Evolutionary conservation across 257 asterid genomes (phyloP).

Genomic region (Fraxinus pennsylvanica): DNA sequence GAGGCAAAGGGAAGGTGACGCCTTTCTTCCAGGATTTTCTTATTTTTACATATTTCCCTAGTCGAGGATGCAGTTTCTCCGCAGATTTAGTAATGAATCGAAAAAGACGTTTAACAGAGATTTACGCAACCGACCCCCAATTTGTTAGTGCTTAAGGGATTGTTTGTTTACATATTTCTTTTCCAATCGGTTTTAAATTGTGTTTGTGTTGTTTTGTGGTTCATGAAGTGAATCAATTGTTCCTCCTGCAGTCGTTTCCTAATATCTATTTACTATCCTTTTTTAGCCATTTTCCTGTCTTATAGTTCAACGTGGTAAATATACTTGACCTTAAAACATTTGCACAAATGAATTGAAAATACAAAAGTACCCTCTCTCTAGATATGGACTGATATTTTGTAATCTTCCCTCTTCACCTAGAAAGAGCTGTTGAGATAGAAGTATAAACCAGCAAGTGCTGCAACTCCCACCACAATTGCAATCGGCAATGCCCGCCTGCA

Average conservation of each 20-base stretch:
- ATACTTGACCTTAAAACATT: neutral
- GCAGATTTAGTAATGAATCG: neutral
- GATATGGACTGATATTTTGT: neutral
- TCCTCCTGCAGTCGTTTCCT: neutral
- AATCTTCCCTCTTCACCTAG: constrained; percentile 23
- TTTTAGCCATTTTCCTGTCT: neutral
- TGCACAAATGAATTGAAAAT: constrained; percentile 1
- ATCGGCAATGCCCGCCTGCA: constrained; percentile 82
- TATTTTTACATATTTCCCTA: neutral
- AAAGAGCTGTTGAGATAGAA: constrained; percentile 65
- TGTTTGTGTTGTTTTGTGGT: neutral
- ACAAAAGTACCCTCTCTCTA: neutral
- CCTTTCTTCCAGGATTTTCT: constrained; percentile 58
- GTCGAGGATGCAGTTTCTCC: neutral
- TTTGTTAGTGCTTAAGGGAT: neutral
- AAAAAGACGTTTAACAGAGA: neutral
- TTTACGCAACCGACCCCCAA: neutral
- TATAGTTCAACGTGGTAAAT: neutral
- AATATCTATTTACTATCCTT: neutral
- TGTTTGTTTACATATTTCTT: neutral
- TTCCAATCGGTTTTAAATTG: neutral
- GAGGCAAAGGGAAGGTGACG: constrained; percentile 74
- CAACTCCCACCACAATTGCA: constrained; percentile 78
- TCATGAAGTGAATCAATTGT: neutral
- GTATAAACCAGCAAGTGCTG: constrained; percentile 61